Evolutionary conservation across 148 eudicot species (phyloP).

Genomic region (Salicornia ramosissima): DNA sequence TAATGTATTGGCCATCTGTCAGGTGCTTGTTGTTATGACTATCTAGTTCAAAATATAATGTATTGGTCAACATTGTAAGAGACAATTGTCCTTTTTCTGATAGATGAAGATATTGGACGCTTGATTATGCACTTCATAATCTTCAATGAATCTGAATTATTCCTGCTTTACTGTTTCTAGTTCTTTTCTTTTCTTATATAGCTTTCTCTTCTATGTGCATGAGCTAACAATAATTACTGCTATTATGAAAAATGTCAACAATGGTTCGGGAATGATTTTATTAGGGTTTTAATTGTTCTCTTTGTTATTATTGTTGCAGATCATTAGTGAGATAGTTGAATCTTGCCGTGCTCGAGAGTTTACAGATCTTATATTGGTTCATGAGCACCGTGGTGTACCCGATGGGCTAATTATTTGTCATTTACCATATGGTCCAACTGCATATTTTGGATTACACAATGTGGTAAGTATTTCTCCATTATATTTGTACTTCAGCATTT

Average conservation of each 20-base stretch:
- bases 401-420: conserved; percentile 81
- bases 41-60: too few species aligned
- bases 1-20: too few species aligned
- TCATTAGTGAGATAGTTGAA: conserved; percentile 78
- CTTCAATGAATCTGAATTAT: too few species aligned
- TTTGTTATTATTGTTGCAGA: conserved; percentile 36
- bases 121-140: too few species aligned
- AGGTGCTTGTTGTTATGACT: neutral
- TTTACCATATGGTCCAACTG: conserved; percentile 97
- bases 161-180: too few species aligned
- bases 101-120: too few species aligned
- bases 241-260: neutral
- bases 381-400: conserved; percentile 98
- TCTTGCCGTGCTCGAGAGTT: conserved; percentile 83
- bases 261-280: neutral
- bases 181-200: too few species aligned
- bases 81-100: too few species aligned
- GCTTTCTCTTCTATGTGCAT: neutral
- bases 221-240: neutral
- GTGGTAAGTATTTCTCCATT: conserved; percentile 54
- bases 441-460: conserved; percentile 84
- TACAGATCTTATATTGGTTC: conserved; percentile 82
- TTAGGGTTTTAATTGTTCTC: neutral
- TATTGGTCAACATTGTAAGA: neutral
- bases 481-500: conserved; percentile 11